These are phyloP conservation scores for Botrytis elliptica DNA, from an alignment of 2,329 filamentous ascomycete genomes.

Conservation along the genomic window DNA sequence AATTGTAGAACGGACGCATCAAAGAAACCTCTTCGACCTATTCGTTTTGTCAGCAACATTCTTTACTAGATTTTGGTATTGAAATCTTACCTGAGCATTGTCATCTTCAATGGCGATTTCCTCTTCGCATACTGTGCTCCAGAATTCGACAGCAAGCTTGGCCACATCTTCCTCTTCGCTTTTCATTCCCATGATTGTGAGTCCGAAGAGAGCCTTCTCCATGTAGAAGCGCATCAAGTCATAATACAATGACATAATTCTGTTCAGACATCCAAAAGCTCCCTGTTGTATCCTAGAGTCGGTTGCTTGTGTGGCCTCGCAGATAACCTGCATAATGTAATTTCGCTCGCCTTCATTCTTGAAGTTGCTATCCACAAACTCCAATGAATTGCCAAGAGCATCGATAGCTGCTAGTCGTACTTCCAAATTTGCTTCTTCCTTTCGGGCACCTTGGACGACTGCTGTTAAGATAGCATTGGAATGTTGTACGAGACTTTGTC, in stretches of 20 bases:
- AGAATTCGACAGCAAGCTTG: constrained; percentile 97
- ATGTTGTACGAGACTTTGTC: constrained; percentile 76
- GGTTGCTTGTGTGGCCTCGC: constrained; percentile 93
- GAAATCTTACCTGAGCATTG: constrained; percentile 67
- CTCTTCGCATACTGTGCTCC: constrained; percentile 99
- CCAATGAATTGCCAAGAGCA: constrained; percentile 90
- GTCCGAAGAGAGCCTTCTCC: constrained; percentile 97
- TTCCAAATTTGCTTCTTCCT: constrained; percentile 89
- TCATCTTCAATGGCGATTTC: constrained; percentile 98
- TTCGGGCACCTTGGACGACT: constrained; percentile 94
- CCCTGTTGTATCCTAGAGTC: constrained; percentile 92
- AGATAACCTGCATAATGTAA: constrained; percentile 99
- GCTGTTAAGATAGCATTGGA: constrained; percentile 98
- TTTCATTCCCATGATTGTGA: constrained; percentile 99
- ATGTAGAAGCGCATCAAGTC: constrained; percentile 99
- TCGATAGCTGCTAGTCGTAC: constrained; percentile 91
- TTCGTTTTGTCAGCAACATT: background rate
- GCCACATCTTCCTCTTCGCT: constrained; percentile 95
- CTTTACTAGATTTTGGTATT: background rate
- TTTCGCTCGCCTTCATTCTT: constrained; percentile 99
- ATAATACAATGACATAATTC: constrained; percentile 98
- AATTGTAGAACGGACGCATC: constrained; percentile 92
- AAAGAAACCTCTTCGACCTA: constrained; percentile 44
- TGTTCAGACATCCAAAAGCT: constrained; percentile 94
- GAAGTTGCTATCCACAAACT: constrained; percentile 98